Evolutionary conservation across 805 yeast genomes (phyloP), one percentile per base, ranked within the genome.

Genomic region (Candida ponderosae): DNA sequence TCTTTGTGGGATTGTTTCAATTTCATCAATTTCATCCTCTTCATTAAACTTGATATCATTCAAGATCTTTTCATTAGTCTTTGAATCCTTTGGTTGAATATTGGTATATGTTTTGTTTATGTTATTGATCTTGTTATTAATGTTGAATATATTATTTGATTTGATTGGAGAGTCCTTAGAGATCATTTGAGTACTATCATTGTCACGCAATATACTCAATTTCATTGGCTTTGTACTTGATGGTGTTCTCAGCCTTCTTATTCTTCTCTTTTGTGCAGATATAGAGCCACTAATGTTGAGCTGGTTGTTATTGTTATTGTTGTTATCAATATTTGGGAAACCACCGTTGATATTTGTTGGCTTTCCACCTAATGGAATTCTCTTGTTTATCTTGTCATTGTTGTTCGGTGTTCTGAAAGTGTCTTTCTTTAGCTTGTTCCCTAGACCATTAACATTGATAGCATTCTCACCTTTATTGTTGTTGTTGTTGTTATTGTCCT

Each of bases 1-100:
- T 27, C 49, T 52, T 18, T 54, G 51, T 6, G 81, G 72, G 18
- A 66, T 67, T 30, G 54, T 51, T 42, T 78, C 84, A n/a, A 76
- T 59, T 36, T 68, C 73, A 31, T 58, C 58, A 19, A 62, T 68
- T 27, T 58, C 55, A 23, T 38, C 45, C 14, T 39, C 45, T 11
- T 41, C 40, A 24, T n/a, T n/a, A n/a, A n/a, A n/a, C n/a, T n/a
- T n/a, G n/a, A n/a, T n/a, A n/a, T n/a, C n/a, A n/a, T n/a, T n/a
- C n/a, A n/a, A n/a, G n/a, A n/a, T n/a, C n/a, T n/a, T n/a, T n/a
- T n/a, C n/a, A n/a, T 40, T 40, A 18, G 43, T 39, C 10, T 33
- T 38, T 9, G 41, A 27, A 10, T 40, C 39, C 29, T 34, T 38
- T 28, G 31, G 18, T 29, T 42, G 28, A 24, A 8, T 24, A 8